Evolutionary conservation across 768 basidiomycete genomes (phyloP).

Genomic region (Xerocomus brunneocitrinus): DNA sequence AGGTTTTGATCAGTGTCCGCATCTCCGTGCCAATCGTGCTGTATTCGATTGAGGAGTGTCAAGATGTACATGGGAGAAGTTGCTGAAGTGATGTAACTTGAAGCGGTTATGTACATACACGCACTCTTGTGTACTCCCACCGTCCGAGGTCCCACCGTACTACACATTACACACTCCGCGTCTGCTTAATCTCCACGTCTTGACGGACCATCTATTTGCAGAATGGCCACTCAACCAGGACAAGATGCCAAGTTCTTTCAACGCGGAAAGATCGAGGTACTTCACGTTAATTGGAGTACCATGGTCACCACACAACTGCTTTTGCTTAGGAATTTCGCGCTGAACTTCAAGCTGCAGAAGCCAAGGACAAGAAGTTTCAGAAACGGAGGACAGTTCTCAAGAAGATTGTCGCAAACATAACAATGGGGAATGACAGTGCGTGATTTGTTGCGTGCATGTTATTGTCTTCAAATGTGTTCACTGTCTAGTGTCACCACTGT

Average conservation of each 20-base stretch:
- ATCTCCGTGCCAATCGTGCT: background rate
- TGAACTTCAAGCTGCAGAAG: conserved; percentile 85
- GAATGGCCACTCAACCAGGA: conserved; percentile 52
- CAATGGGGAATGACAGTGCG: conserved; percentile 99
- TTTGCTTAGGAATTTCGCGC: conserved; percentile 73
- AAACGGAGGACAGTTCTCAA: conserved; percentile 94
- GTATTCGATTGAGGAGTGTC: background rate
- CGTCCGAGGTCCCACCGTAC: background rate
- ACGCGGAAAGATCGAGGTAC: conserved; percentile 86
- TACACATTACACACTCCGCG: conserved; percentile 2
- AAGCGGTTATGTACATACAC: background rate
- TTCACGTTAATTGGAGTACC: conserved; percentile 6
- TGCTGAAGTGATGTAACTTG: too few species aligned
- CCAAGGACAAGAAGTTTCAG: conserved; percentile 94
- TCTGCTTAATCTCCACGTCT: background rate
- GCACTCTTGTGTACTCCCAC: background rate
- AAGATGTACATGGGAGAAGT: too few species aligned
- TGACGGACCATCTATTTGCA: background rate
- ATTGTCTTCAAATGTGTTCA: conserved; percentile 19
- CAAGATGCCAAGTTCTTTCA: conserved; percentile 93
- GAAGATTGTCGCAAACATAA: conserved; percentile 98
- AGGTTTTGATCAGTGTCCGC: background rate
- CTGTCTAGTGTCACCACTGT: conserved; percentile 80
- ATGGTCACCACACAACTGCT: conserved; percentile 12
- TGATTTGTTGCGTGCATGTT: conserved; percentile 20